These are phyloP conservation scores for Thelephora ganbajun DNA, from an alignment of 768 basidiomycete species.

Conservation along the genomic window DNA sequence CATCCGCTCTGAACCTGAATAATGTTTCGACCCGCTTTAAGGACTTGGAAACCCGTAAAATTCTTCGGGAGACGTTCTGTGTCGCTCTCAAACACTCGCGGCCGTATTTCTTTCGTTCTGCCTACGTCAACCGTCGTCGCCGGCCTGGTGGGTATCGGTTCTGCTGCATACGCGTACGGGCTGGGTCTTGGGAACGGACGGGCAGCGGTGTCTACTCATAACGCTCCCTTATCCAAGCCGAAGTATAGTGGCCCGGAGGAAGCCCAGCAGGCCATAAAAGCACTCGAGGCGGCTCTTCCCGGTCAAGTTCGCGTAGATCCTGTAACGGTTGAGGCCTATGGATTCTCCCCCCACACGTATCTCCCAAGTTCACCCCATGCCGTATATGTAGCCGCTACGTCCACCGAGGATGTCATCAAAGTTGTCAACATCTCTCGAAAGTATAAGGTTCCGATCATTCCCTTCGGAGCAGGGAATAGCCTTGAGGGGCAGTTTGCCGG, in stretches of 20 bases:
- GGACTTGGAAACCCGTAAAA: too few relatives aligned
- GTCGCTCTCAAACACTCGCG: too few relatives aligned
- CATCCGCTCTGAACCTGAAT: too few relatives aligned
- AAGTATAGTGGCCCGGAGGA: not conserved
- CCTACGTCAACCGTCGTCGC: too few relatives aligned
- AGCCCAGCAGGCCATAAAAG: not conserved
- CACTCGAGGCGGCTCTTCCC: not conserved
- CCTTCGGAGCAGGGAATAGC: slow-evolving; percentile 78
- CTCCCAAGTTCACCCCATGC: slow-evolving; percentile 11
- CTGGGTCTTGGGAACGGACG: too few relatives aligned
- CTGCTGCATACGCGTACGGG: too few relatives aligned
- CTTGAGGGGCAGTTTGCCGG: slow-evolving; percentile 81
- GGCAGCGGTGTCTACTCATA: too few relatives aligned
- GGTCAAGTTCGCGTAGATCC: not conserved
- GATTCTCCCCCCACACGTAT: not conserved
- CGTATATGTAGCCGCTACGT: slow-evolving; percentile 40
- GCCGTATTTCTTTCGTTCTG: too few relatives aligned
- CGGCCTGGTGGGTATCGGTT: too few relatives aligned
- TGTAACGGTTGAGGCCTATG: not conserved
- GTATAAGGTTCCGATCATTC: slow-evolving; percentile 61
- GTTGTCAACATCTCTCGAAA: slow-evolving; percentile 65
- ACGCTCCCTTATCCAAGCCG: too few relatives aligned
- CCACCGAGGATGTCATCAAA: slow-evolving; percentile 73
- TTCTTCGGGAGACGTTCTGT: too few relatives aligned
- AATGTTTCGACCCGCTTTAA: too few relatives aligned